These are phyloP conservation scores for Penicillium nordicum DNA, from an alignment of 2,329 filamentous ascomycete species.

Conservation along the genomic window DNA sequence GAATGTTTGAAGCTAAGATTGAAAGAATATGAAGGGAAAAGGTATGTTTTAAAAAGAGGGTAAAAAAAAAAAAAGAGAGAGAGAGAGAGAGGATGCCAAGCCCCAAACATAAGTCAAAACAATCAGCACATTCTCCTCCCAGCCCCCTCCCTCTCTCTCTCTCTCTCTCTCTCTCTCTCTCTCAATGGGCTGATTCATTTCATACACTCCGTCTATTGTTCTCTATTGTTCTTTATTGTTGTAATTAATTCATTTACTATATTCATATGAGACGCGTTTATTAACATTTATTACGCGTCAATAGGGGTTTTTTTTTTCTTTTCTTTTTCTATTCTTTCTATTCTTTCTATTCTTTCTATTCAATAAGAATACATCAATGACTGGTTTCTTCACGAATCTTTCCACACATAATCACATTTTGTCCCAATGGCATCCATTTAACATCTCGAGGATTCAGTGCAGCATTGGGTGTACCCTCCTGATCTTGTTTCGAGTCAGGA, in stretches of 20 bases:
- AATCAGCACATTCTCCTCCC: slow-evolving; percentile 20
- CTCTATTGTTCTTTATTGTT: too few relatives aligned
- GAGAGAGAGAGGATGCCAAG: slow-evolving; percentile 10
- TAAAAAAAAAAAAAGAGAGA: slow-evolving; percentile 12
- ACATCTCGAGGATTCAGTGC: slow-evolving; percentile 65
- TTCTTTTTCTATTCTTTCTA: background rate
- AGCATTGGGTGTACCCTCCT: slow-evolving; percentile 53
- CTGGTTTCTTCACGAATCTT: slow-evolving; percentile 41
- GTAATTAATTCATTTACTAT: background rate
- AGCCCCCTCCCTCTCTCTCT: background rate
- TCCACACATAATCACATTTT: slow-evolving; percentile 80
- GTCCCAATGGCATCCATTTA: slow-evolving; percentile 72
- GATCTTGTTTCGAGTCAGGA: slow-evolving; percentile 57
- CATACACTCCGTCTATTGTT: too few relatives aligned
- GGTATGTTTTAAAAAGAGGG: background rate
- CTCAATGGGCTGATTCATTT: background rate
- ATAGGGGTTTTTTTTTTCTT: background rate
- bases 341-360: background rate
- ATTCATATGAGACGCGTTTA: too few relatives aligned
- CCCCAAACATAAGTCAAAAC: slow-evolving; percentile 18
- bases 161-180: too few relatives aligned
- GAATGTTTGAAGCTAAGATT: slow-evolving; percentile 1
- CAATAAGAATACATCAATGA: background rate
- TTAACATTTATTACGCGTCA: background rate
- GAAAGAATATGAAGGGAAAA: slow-evolving; percentile 1